Conservation (phyloP, 257 asterid species). For the Ligustrum vulgare region DNA sequence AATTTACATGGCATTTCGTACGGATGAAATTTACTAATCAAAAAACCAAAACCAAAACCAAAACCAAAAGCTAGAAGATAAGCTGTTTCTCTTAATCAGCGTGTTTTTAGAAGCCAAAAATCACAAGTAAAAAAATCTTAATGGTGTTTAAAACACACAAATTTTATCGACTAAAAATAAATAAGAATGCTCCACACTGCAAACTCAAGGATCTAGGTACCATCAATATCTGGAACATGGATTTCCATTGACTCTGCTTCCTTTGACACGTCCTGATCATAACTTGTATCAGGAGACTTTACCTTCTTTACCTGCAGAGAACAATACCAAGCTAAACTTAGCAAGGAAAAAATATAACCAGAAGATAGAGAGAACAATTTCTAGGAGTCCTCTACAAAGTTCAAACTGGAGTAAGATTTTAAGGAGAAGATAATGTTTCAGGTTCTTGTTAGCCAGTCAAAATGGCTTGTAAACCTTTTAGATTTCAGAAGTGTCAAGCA, state of each 20-base stretch:
- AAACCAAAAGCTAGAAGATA: background rate
- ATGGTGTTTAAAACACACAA: background rate
- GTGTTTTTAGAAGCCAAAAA: background rate
- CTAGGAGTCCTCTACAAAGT: background rate
- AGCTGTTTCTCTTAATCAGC: background rate
- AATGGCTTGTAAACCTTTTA: background rate
- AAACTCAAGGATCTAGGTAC: constrained; percentile 28
- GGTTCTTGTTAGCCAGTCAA: background rate
- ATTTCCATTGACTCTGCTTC: constrained; percentile 34
- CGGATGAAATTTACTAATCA: background rate
- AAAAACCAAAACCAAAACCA: no score
- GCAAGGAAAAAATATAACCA: background rate
- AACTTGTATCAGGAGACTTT: constrained; percentile 45
- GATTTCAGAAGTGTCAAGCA: background rate
- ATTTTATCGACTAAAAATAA: background rate
- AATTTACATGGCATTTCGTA: background rate
- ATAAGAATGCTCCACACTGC: background rate
- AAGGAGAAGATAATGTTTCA: background rate
- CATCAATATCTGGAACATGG: constrained; percentile 41
- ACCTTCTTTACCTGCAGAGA: constrained; percentile 62
- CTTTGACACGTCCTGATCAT: constrained; percentile 39
- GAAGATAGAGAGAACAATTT: background rate
- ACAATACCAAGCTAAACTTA: background rate
- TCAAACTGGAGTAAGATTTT: background rate
- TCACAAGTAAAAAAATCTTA: background rate